Percentiles rank a stretch among this genome's conserved stretches.
These are phyloP conservation scores for Earliella scabrosa DNA, from an alignment of 1,284 basidiomycete species.

Conservation along the genomic window DNA sequence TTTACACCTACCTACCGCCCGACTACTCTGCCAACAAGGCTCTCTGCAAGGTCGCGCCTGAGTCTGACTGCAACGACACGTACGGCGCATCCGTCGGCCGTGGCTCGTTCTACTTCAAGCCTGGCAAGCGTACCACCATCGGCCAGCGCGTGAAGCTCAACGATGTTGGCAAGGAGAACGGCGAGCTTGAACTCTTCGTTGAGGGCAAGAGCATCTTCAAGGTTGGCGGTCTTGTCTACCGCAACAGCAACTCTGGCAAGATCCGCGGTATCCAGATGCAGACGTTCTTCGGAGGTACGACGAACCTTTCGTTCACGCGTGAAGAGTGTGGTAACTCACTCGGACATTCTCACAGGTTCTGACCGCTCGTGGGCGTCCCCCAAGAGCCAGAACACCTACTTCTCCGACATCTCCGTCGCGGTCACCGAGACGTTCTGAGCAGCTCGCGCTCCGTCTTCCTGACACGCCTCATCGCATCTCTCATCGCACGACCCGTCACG, in stretches of 20 bases:
- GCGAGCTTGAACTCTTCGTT: conserved; percentile 58
- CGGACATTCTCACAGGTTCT: conserved; percentile 42
- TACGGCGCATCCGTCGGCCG: conserved; percentile 80
- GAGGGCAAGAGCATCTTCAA: conserved; percentile 62
- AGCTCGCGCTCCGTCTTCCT: conserved; percentile 9
- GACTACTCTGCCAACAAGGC: conserved; percentile 60
- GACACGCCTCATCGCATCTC: background rate
- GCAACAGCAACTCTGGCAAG: conserved; percentile 46
- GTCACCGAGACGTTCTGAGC: conserved; percentile 54
- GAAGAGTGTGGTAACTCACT: conserved; percentile 1
- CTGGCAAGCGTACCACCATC: conserved; percentile 67
- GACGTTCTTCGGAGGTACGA: conserved; percentile 68
- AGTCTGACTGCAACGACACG: conserved; percentile 59
- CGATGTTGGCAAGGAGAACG: conserved; percentile 62
- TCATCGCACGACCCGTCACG: conserved; percentile 11
- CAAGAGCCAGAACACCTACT: conserved; percentile 58
- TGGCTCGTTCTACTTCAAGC: conserved; percentile 66
- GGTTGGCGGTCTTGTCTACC: conserved; percentile 52
- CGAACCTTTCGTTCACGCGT: background rate
- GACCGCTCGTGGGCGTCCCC: conserved; percentile 54
- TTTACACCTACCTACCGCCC: conserved; percentile 62
- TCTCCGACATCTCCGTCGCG: conserved; percentile 68
- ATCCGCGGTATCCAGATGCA: conserved; percentile 69
- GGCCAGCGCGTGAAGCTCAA: conserved; percentile 66
- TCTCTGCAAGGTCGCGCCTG: conserved; percentile 55